A percentile compares a stretch with the other conserved stretches of the same genome.
phyloP scores from a whole-genome alignment of 2,329 filamentous ascomycete species.

The Monilinia polystroma region DNA sequence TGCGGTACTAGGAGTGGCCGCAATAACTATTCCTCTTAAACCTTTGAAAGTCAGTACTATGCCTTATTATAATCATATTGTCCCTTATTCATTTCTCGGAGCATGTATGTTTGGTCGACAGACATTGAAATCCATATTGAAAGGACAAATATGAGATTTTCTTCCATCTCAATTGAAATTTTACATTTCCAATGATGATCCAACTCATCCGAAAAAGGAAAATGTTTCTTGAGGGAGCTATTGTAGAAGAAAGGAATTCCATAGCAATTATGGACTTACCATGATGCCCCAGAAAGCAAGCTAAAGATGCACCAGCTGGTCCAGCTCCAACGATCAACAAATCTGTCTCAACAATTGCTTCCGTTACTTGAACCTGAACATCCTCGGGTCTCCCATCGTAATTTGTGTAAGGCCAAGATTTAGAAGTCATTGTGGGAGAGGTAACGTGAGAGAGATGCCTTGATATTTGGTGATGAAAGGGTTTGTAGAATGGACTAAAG shows the following conservation, averaged over 20 bases:
- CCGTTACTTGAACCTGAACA: neutral
- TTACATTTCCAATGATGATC: no score
- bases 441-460: neutral
- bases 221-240: no score
- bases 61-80: no score
- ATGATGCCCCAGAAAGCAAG: conserved; percentile 52
- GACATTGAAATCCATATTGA: neutral
- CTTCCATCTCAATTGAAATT: no score
- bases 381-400: neutral
- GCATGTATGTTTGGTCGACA: neutral
- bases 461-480: neutral
- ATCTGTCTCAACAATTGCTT: conserved; percentile 43
- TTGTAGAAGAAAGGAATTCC: no score
- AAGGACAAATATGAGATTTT: no score
- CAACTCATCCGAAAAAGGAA: no score
- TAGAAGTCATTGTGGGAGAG: neutral
- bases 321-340: conserved; percentile 53
- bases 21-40: conserved; percentile 54
- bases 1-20: conserved; percentile 50
- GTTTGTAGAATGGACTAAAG: neutral
- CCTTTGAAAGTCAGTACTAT: conserved; percentile 38
- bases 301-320: conserved; percentile 54
- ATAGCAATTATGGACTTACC: conserved; percentile 38
- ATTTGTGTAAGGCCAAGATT: conserved; percentile 17
- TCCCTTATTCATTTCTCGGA: neutral